Evolutionary conservation across 108 stramenopile species (phyloP).

Genomic region (Conticribra guillardii): DNA sequence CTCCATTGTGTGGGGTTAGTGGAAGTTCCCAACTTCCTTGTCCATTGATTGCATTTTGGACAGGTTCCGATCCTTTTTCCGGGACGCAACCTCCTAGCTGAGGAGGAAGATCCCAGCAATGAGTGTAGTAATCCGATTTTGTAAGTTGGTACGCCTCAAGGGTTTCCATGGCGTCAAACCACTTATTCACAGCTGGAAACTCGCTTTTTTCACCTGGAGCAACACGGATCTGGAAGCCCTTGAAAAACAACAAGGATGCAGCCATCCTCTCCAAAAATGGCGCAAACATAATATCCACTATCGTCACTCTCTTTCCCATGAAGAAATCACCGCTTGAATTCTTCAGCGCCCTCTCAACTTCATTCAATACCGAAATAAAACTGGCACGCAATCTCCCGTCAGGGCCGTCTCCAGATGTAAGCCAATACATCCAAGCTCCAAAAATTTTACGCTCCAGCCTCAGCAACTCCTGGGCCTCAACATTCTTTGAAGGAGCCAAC

Average conservation of each 20-base stretch:
- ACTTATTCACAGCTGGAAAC: slow-evolving; percentile 80
- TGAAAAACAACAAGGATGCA: slow-evolving; percentile 88
- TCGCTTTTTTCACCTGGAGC: slow-evolving; percentile 52
- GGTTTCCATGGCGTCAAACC: slow-evolving; percentile 95
- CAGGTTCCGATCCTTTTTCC: slow-evolving; percentile 69
- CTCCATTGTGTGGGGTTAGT: slow-evolving; percentile 67
- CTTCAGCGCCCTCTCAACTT: slow-evolving; percentile 73
- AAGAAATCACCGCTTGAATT: slow-evolving; percentile 79
- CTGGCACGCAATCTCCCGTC: slow-evolving; percentile 35
- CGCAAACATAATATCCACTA: slow-evolving; percentile 86
- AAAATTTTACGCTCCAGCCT: slow-evolving; percentile 87
- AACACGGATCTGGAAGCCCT: slow-evolving; percentile 87
- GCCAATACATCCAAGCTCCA: slow-evolving; percentile 91
- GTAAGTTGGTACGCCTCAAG: slow-evolving; percentile 80
- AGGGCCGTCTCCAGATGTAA: slow-evolving; percentile 60
- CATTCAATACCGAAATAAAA: slow-evolving; percentile 62
- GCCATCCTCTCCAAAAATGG: slow-evolving; percentile 91
- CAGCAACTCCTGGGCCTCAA: slow-evolving; percentile 64
- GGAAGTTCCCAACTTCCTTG: slow-evolving; percentile 80
- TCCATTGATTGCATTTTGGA: slow-evolving; percentile 69
- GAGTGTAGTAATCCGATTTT: slow-evolving; percentile 92
- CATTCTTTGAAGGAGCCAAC: slow-evolving; percentile 37
- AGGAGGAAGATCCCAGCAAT: slow-evolving; percentile 95
- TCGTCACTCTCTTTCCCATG: slow-evolving; percentile 67
- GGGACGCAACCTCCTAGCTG: slow-evolving; percentile 88